Evolutionary conservation across 208 protist genomes (phyloP).

Genomic region (Acanthamoeba triangularis): DNA sequence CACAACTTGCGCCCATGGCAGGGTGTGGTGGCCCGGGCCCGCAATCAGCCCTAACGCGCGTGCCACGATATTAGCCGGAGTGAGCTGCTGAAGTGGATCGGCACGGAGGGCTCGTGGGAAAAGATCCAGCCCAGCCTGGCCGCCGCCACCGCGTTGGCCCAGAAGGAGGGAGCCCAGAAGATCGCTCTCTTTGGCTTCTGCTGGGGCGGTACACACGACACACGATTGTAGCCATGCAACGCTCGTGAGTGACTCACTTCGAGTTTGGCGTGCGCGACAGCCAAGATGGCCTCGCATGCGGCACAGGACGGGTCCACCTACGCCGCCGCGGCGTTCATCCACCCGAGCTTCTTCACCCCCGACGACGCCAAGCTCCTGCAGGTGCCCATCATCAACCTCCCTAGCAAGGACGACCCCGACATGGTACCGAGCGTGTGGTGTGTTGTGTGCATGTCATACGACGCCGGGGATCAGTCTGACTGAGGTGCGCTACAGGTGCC

Average conservation of each 20-base stretch:
- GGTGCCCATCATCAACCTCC: conserved; percentile 19
- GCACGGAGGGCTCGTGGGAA: background rate
- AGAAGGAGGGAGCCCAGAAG: conserved; percentile 26
- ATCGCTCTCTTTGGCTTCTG: background rate
- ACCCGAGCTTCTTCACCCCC: conserved; percentile 9
- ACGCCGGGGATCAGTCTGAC: too few relatives aligned
- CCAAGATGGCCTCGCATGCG: background rate
- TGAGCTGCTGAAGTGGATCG: background rate
- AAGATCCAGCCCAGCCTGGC: background rate
- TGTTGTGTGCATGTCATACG: background rate
- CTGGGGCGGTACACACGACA: conserved; percentile 9
- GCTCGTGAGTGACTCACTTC: too few relatives aligned
- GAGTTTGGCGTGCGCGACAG: background rate
- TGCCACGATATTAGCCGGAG: background rate
- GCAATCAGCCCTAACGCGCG: background rate
- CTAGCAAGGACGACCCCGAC: conserved; percentile 15
- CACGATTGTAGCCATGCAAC: too few relatives aligned
- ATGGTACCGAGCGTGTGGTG: background rate
- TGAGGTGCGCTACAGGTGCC: background rate
- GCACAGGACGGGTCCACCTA: background rate
- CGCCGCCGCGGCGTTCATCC: conserved; percentile 5
- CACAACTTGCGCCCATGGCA: background rate
- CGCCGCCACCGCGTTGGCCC: background rate
- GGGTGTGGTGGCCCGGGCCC: background rate
- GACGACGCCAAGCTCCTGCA: conserved; percentile 4